A percentile compares a stretch with the other conserved stretches of the same genome.
Evolutionary conservation across 2,329 filamentous ascomycete species (phyloP).

Genomic region (Orbilia brochopaga): DNA sequence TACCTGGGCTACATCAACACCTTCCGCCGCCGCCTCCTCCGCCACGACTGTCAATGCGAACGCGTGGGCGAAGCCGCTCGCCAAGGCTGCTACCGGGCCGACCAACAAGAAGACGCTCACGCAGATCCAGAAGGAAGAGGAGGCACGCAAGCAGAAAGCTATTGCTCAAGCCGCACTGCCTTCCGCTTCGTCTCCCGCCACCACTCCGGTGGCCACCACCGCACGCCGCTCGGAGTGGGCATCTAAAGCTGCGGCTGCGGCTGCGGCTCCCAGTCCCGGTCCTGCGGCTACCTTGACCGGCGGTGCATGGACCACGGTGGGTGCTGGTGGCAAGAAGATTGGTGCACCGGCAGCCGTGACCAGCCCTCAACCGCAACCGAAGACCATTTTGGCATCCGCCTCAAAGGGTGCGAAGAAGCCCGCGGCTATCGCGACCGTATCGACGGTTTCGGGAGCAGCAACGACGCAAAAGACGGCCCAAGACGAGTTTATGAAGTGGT

Average conservation of each 20-base stretch:
- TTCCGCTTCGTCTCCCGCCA: constrained; percentile 57
- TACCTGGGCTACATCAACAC: constrained; percentile 74
- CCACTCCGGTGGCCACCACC: constrained; percentile 59
- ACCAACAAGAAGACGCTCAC: constrained; percentile 83
- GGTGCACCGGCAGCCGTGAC: constrained; percentile 64
- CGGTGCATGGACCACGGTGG: constrained; percentile 90
- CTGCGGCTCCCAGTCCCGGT: constrained; percentile 58
- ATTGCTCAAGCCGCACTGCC: constrained; percentile 61
- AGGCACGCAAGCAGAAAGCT: constrained; percentile 80
- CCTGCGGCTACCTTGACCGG: constrained; percentile 60
- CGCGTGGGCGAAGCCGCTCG: constrained; percentile 72
- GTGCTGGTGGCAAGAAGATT: constrained; percentile 88
- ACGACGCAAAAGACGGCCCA: constrained; percentile 67
- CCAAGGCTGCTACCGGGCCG: constrained; percentile 58
- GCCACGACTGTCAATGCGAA: constrained; percentile 58
- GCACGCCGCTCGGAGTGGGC: constrained; percentile 88
- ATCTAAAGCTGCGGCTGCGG: constrained; percentile 69
- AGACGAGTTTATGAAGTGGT: constrained; percentile 95
- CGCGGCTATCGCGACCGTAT: constrained; percentile 60
- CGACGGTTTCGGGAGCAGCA: constrained; percentile 61
- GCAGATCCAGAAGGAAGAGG: constrained; percentile 96
- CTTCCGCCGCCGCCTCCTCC: constrained; percentile 63
- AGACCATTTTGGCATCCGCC: constrained; percentile 43
- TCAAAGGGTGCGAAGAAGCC: constrained; percentile 49
- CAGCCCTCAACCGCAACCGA: constrained; percentile 59